These are phyloP conservation scores for Cryptosporidium xiaoi DNA, from an alignment of 169 alveolate genomes.

Conservation along the genomic window DNA sequence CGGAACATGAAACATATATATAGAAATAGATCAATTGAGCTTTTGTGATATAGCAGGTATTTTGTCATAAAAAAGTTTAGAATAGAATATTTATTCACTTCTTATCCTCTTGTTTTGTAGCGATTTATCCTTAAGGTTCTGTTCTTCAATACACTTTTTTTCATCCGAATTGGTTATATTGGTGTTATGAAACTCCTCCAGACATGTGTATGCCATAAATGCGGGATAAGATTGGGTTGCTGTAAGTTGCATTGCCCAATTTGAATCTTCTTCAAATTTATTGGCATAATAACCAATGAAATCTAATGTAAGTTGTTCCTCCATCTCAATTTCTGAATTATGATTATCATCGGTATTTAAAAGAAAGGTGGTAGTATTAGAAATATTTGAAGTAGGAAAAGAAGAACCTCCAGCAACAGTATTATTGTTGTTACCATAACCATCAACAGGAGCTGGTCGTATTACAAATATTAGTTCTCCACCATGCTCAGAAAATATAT, in stretches of 20 bases:
- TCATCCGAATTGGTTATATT: not conserved
- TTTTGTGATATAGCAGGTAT: too few species aligned
- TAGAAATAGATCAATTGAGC: too few species aligned
- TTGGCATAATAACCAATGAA: slow-evolving; percentile 71
- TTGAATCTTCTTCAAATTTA: slow-evolving; percentile 65
- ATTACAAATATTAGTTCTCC: slow-evolving; percentile 64
- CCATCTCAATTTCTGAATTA: slow-evolving; percentile 37
- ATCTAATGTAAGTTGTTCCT: slow-evolving; percentile 60
- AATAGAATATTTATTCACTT: not conserved
- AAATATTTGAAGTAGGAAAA: not conserved
- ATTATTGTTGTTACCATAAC: not conserved
- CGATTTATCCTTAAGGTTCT: not conserved
- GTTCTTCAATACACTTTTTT: not conserved
- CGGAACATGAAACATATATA: not conserved
- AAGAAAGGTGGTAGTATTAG: slow-evolving; percentile 16
- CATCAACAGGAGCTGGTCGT: slow-evolving; percentile 60
- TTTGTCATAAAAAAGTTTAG: not conserved
- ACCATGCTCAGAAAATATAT: slow-evolving; percentile 53
- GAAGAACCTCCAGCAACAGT: not conserved
- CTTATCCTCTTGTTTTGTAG: not conserved
- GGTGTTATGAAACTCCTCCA: slow-evolving; percentile 54
- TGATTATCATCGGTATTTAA: slow-evolving; percentile 37
- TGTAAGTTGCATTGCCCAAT: slow-evolving; percentile 67
- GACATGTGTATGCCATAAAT: slow-evolving; percentile 69
- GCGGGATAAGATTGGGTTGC: slow-evolving; percentile 74